Conservation (phyloP, 2,329 filamentous ascomycete genomes). For the Talaromyces sp. region DNA sequence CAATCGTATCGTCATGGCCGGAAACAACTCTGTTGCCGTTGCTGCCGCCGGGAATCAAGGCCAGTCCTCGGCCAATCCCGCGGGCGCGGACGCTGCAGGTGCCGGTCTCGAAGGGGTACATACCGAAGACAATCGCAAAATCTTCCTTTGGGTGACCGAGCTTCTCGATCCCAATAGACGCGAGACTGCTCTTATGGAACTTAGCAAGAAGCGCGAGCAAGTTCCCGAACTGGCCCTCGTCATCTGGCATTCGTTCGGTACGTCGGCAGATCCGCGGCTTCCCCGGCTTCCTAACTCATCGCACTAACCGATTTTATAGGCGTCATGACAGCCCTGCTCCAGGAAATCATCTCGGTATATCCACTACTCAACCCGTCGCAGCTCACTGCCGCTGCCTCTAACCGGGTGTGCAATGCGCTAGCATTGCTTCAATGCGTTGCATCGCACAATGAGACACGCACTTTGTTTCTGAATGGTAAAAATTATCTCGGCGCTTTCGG, state of each 20-base stretch:
- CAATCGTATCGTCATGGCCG: constrained; percentile 66
- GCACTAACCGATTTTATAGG: constrained; percentile 48
- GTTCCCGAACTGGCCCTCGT: constrained; percentile 94
- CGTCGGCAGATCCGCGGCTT: constrained; percentile 21
- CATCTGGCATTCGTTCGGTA: constrained; percentile 97
- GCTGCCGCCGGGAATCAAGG: constrained; percentile 21
- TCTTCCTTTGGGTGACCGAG: constrained; percentile 90
- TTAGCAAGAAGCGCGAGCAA: constrained; percentile 98
- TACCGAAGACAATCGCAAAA: constrained; percentile 85
- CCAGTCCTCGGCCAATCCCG: constrained; percentile 29
- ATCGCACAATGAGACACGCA: constrained; percentile 92
- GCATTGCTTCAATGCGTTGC: constrained; percentile 95
- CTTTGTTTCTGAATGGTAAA: constrained; percentile 85
- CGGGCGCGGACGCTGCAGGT: constrained; percentile 37
- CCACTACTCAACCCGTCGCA: constrained; percentile 94
- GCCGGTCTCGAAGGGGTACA: constrained; percentile 60
- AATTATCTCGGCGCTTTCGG: background rate
- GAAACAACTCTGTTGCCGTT: constrained; percentile 42
- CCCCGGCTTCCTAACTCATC: background rate
- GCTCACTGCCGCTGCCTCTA: constrained; percentile 93
- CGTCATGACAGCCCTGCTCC: constrained; percentile 95
- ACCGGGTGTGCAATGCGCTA: constrained; percentile 94
- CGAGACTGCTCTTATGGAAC: constrained; percentile 85
- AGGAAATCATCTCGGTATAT: constrained; percentile 99
- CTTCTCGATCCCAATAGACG: constrained; percentile 81